phyloP scores from a whole-genome alignment of 31 red algal genomes.

The Endocladia muricata region DNA sequence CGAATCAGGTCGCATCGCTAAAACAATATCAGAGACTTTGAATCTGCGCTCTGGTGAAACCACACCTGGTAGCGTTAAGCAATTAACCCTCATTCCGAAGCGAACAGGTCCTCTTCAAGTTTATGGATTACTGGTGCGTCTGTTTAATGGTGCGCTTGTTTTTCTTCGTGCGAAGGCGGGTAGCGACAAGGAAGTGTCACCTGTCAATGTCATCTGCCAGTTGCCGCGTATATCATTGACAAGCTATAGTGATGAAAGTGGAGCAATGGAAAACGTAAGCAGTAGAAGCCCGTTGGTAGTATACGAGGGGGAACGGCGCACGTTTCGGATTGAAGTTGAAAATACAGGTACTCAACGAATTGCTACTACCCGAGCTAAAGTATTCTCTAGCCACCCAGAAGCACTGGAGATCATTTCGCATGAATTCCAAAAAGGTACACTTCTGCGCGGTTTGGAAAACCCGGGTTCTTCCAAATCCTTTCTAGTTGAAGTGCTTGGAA shows the following conservation, averaged over 20 bases:
- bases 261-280: conserved; percentile 23
- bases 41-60: conserved; percentile 12
- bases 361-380: conserved; percentile 14
- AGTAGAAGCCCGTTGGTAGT: conserved; percentile 20
- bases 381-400: conserved; percentile 36
- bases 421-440: conserved; percentile 14
- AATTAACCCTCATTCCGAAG: conserved; percentile 54
- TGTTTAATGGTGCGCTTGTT: conserved; percentile 47
- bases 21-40: conserved; percentile 34
- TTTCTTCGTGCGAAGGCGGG: conserved; percentile 11
- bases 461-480: conserved; percentile 29
- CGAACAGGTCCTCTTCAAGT: conserved; percentile 27
- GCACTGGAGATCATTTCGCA: conserved; percentile 11
- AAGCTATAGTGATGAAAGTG: conserved; percentile 38
- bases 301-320: conserved; percentile 32
- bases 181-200: neutral
- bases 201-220: conserved; percentile 33
- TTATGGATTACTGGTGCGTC: conserved; percentile 33
- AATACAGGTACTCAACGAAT: conserved; percentile 37
- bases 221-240: conserved; percentile 27
- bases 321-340: conserved; percentile 37
- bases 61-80: conserved; percentile 12
- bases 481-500: conserved; percentile 34
- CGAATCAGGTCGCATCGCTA: conserved; percentile 21
- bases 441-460: conserved; percentile 27